Evolutionary conservation across 306 rosid species (phyloP).

Genomic region (Sphenostylis stenocarpa): DNA sequence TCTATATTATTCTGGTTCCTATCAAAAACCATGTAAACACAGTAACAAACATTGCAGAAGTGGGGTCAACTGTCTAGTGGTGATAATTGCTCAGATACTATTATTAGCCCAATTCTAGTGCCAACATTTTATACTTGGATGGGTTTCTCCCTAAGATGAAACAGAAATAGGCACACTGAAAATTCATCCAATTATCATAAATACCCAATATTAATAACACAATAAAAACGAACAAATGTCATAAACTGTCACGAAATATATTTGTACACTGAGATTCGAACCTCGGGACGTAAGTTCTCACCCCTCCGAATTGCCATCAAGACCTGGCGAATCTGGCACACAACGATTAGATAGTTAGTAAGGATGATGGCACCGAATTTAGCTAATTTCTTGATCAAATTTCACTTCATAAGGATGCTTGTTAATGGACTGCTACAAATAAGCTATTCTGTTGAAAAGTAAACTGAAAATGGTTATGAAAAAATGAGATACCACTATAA

Average conservation of each 20-base stretch:
- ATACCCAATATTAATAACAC: conserved; percentile 26
- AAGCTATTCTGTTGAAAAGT: too few relatives aligned
- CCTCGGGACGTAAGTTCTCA: conserved; percentile 83
- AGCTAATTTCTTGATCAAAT: conserved; percentile 11
- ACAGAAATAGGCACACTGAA: background rate
- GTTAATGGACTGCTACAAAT: conserved; percentile 5
- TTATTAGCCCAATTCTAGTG: background rate
- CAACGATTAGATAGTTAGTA: conserved; percentile 31
- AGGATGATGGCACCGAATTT: conserved; percentile 20
- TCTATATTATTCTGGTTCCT: too few relatives aligned
- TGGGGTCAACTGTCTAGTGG: background rate
- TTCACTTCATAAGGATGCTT: conserved; percentile 1
- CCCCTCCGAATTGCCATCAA: conserved; percentile 88
- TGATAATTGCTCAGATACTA: background rate
- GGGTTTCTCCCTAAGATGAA: conserved; percentile 13
- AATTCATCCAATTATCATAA: conserved; percentile 20
- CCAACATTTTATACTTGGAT: background rate
- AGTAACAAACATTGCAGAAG: background rate
- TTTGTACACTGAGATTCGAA: conserved; percentile 41
- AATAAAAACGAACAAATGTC: conserved; percentile 1
- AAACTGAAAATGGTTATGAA: conserved; percentile 17
- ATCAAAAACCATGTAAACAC: background rate
- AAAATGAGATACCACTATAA: conserved; percentile 26
- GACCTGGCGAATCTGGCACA: conserved; percentile 92
- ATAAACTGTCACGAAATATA: conserved; percentile 22